Percentiles rank a stretch among this genome's conserved stretches.
Evolutionary conservation across 345 rosid species (phyloP).

Genomic region (Clarkia xantiana): DNA sequence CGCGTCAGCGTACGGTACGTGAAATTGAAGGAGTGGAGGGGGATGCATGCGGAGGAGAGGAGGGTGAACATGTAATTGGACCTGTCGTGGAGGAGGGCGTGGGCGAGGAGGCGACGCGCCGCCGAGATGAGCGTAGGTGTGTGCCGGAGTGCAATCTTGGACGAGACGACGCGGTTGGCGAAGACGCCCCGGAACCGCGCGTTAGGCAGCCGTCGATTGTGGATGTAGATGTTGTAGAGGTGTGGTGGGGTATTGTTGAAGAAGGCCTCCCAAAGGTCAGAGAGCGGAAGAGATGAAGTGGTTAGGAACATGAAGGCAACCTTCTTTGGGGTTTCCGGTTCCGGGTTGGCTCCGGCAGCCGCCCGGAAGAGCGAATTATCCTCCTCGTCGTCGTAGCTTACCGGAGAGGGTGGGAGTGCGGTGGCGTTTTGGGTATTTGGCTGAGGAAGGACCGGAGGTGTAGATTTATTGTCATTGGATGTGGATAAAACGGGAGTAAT

Average conservation of each 20-base stretch:
- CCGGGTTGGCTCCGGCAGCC: slow-evolving; percentile 35
- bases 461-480: too few species aligned
- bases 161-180: slow-evolving; percentile 31
- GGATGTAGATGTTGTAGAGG: slow-evolving; percentile 53
- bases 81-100: slow-evolving; percentile 52
- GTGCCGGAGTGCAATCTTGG: slow-evolving; percentile 21
- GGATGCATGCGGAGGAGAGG: slow-evolving; percentile 58
- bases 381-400: slow-evolving; percentile 17
- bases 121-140: slow-evolving; percentile 58
- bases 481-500: too few species aligned
- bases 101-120: slow-evolving; percentile 54
- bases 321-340: slow-evolving; percentile 26
- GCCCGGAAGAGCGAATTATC: slow-evolving; percentile 32
- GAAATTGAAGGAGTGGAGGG: slow-evolving; percentile 51
- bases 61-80: slow-evolving; percentile 52
- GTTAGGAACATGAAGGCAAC: slow-evolving; percentile 63
- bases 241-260: slow-evolving; percentile 21
- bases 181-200: slow-evolving; percentile 49
- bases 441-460: too few species aligned
- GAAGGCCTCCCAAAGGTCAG: slow-evolving; percentile 56
- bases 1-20: slow-evolving; percentile 25
- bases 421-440: too few species aligned
- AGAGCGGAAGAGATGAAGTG: slow-evolving; percentile 48
- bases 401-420: slow-evolving; percentile 7
- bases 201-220: slow-evolving; percentile 24